These are phyloP conservation scores for Linnemannia schmuckeri DNA, from an alignment of 192 early-diverging fungal genomes.

Conservation along the genomic window DNA sequence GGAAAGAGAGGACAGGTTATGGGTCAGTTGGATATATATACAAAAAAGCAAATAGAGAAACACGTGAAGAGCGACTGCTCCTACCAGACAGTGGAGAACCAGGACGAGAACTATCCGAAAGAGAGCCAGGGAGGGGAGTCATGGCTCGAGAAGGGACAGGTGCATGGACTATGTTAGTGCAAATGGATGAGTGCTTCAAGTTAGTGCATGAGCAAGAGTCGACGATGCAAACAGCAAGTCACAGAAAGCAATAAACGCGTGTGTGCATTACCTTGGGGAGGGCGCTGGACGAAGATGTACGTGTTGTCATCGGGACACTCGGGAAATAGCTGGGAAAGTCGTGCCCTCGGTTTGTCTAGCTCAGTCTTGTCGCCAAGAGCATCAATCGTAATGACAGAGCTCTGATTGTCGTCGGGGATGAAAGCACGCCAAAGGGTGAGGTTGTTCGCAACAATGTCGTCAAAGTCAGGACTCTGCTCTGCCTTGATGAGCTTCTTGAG, in stretches of 20 bases:
- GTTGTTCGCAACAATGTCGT: background rate
- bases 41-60: too few relatives aligned
- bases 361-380: conserved; percentile 3
- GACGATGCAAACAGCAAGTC: background rate
- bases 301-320: conserved; percentile 7
- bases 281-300: conserved; percentile 30
- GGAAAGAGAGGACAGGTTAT: too few relatives aligned
- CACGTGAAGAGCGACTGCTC: background rate
- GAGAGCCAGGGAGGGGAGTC: background rate
- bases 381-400: background rate
- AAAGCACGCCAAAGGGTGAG: conserved; percentile 11
- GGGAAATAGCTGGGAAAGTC: conserved; percentile 4
- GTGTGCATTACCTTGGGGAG: conserved; percentile 18
- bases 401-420: background rate
- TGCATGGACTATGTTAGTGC: conserved; percentile 11
- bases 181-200: background rate
- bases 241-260: background rate
- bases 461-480: background rate
- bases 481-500: background rate
- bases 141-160: conserved; percentile 5
- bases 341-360: background rate
- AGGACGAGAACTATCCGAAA: conserved; percentile 25
- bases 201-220: background rate
- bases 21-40: too few relatives aligned
- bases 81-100: conserved; percentile 17